phyloP scores from a whole-genome alignment of 805 yeast species.

The Zygotorulaspora sp. region DNA sequence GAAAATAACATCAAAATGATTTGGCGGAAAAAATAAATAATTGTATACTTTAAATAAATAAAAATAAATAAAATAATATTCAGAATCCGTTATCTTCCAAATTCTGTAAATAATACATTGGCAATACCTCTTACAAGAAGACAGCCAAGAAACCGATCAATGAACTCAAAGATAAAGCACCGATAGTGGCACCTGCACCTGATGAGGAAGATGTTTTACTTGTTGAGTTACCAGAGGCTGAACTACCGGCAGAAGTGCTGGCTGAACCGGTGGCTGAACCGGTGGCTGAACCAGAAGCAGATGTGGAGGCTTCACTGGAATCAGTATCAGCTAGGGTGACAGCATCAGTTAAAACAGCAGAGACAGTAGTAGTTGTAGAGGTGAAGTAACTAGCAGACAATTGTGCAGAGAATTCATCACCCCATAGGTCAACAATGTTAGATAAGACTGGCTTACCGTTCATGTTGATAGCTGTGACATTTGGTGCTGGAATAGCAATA shows the following conservation, averaged over 20 bases:
- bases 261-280: not conserved
- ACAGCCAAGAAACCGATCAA: conserved; percentile 8
- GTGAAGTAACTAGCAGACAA: conserved; percentile 29
- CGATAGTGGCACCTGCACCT: conserved; percentile 6
- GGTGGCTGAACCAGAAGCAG: conserved; percentile 5
- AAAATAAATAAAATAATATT: too few species aligned
- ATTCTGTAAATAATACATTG: too few species aligned
- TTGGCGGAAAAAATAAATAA: too few species aligned
- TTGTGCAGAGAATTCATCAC: conserved; percentile 27
- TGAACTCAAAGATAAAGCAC: conserved; percentile 11
- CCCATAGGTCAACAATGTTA: conserved; percentile 36
- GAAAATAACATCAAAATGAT: too few species aligned
- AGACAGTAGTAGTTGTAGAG: conserved; percentile 33
- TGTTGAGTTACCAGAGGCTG: not conserved
- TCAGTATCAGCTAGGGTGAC: conserved; percentile 4
- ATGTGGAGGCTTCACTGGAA: conserved; percentile 2
- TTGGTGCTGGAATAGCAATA: conserved; percentile 37
- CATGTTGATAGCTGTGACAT: conserved; percentile 35
- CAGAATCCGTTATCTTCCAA: too few species aligned
- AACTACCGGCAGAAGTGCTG: not conserved
- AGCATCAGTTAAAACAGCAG: conserved; percentile 14
- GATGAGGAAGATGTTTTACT: conserved; percentile 2
- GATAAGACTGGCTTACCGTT: conserved; percentile 36
- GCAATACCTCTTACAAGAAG: conserved; percentile 2
- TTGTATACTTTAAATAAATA: too few species aligned